Evolutionary conservation across 2,329 filamentous ascomycete species (phyloP).

Genomic region (Cryphonectria radicalis): DNA sequence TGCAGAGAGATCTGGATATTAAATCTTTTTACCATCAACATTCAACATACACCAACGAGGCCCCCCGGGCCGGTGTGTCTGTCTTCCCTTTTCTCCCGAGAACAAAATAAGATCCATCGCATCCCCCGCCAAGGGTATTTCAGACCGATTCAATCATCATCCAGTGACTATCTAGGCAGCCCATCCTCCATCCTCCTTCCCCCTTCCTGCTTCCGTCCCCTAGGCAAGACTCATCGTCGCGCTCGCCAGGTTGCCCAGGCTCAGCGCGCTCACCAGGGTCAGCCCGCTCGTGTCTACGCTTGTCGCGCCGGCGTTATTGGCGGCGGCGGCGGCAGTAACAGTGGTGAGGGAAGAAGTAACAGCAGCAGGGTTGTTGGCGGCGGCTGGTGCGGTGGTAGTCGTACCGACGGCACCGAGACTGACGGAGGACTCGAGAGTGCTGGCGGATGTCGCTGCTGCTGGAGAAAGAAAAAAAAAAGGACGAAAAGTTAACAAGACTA

Average conservation of each 20-base stretch:
- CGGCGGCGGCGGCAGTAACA: slow-evolving; percentile 26
- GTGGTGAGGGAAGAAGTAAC: slow-evolving; percentile 18
- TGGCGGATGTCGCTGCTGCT: slow-evolving; percentile 16
- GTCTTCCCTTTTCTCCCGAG: background rate
- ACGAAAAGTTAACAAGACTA: background rate
- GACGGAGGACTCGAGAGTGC: slow-evolving; percentile 36
- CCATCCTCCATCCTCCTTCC: slow-evolving; percentile 7
- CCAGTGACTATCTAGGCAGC: background rate
- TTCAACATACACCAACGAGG: background rate
- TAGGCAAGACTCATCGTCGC: slow-evolving; percentile 32
- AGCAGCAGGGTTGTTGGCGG: slow-evolving; percentile 33
- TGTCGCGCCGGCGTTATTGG: slow-evolving; percentile 32
- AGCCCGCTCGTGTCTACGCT: slow-evolving; percentile 47
- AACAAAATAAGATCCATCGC: slow-evolving; percentile 8
- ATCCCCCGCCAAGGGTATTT: background rate
- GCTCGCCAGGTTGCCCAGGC: slow-evolving; percentile 48
- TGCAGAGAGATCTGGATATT: slow-evolving; percentile 11
- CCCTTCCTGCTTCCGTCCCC: background rate
- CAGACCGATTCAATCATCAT: background rate
- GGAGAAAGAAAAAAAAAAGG: slow-evolving; percentile 9
- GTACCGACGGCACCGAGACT: slow-evolving; percentile 33
- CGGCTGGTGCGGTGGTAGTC: slow-evolving; percentile 32
- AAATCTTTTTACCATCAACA: slow-evolving; percentile 11
- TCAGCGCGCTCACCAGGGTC: slow-evolving; percentile 47
- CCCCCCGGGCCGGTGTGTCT: background rate